Conservation (phyloP, 495 filamentous ascomycete genomes). For the Talaromyces stipitatus region DNA sequence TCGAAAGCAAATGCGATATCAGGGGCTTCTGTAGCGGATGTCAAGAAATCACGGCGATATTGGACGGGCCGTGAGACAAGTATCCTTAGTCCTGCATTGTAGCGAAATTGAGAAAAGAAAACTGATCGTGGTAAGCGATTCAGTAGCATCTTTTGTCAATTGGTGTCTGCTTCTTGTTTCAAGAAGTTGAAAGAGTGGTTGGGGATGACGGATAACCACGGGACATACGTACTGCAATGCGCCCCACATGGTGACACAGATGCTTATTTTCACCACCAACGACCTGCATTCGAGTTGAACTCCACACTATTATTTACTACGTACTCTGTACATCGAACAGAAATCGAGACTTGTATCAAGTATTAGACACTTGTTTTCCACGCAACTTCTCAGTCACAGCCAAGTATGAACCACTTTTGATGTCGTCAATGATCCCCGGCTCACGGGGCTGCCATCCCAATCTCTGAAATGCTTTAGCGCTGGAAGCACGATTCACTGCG, state of each 20-base stretch:
- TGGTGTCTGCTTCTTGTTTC: neutral
- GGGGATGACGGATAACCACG: neutral
- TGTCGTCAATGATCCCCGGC: slow-evolving; percentile 14
- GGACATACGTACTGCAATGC: neutral
- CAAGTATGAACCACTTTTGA: neutral
- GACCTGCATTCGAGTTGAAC: neutral
- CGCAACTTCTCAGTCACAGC: neutral
- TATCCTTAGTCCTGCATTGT: neutral
- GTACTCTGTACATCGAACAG: neutral
- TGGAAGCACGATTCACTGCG: slow-evolving; percentile 17
- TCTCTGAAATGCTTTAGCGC: slow-evolving; percentile 22
- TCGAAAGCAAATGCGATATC: slow-evolving; percentile 82
- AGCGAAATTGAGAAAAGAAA: neutral
- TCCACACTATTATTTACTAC: neutral
- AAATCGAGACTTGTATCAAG: neutral
- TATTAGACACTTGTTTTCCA: neutral
- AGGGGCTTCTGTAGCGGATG: slow-evolving; percentile 29
- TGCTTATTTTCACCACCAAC: neutral
- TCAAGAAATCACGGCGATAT: slow-evolving; percentile 23
- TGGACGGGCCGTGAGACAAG: neutral
- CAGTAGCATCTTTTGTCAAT: neutral
- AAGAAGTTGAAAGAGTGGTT: neutral
- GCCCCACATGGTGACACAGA: neutral
- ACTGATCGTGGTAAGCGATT: neutral
- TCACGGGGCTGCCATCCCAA: slow-evolving; percentile 26